These are phyloP conservation scores for Calonectria multiphialidica DNA, from an alignment of 2,329 filamentous ascomycete species.

Conservation along the genomic window DNA sequence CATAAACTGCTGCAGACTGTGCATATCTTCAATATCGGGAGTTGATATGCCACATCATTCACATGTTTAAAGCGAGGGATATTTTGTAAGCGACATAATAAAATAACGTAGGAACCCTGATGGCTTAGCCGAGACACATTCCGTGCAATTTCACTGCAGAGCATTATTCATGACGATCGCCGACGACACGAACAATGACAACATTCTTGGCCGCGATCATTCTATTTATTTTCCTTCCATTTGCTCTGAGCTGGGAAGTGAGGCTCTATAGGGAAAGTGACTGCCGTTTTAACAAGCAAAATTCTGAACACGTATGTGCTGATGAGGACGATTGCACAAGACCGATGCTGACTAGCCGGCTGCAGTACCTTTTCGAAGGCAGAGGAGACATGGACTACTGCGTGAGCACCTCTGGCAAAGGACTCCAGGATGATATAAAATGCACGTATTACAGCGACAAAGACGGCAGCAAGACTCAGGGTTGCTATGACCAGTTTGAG, in stretches of 20 bases:
- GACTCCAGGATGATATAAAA: neutral
- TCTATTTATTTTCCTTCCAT: neutral
- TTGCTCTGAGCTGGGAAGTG: neutral
- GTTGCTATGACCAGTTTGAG: neutral
- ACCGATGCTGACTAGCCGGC: neutral
- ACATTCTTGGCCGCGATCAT: neutral
- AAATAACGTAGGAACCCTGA: neutral
- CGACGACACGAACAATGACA: neutral
- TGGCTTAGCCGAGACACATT: neutral
- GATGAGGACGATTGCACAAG: neutral
- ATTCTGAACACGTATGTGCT: neutral
- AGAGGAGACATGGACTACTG: neutral
- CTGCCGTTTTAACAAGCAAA: neutral
- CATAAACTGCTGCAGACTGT: neutral
- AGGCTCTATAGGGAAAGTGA: neutral
- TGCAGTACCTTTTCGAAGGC: neutral
- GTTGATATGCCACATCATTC: too few species aligned
- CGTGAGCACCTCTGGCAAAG: neutral
- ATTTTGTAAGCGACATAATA: neutral
- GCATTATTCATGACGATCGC: neutral
- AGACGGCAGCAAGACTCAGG: neutral
- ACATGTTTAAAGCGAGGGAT: neutral
- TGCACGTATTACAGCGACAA: neutral
- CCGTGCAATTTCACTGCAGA: neutral
- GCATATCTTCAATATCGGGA: neutral